phyloP scores from a whole-genome alignment of 495 filamentous ascomycete genomes.

The Melanomma pulvis-pyrius region DNA sequence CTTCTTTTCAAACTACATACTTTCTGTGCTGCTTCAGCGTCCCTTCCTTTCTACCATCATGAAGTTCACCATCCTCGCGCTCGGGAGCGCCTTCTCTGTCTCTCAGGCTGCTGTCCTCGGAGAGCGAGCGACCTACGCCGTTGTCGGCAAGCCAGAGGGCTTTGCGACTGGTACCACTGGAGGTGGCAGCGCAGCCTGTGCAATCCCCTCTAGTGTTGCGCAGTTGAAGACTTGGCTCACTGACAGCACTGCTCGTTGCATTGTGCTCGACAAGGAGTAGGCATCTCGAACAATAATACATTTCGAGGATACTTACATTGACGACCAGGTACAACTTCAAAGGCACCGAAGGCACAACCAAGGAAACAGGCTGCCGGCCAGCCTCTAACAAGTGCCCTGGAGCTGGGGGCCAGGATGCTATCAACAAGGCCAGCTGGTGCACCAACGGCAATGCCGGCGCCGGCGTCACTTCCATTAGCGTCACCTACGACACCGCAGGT shows the following conservation, averaged over 20 bases:
- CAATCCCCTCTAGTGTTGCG: background rate
- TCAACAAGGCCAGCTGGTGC: slow-evolving; percentile 57
- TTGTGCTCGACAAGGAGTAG: slow-evolving; percentile 13
- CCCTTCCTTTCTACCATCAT: slow-evolving; percentile 3
- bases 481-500: slow-evolving; percentile 55
- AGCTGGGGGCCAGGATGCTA: slow-evolving; percentile 55
- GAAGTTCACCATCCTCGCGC: slow-evolving; percentile 10
- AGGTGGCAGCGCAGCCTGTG: slow-evolving; percentile 14
- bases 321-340: slow-evolving; percentile 49
- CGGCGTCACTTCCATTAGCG: slow-evolving; percentile 26
- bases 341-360: slow-evolving; percentile 50
- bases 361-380: slow-evolving; percentile 48
- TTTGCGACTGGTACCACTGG: slow-evolving; percentile 16
- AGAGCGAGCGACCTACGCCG: slow-evolving; percentile 8
- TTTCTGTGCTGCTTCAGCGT: background rate
- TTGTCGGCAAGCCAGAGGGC: slow-evolving; percentile 15
- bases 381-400: slow-evolving; percentile 46
- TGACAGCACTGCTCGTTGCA: slow-evolving; percentile 13
- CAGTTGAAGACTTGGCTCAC: slow-evolving; percentile 22
- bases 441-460: slow-evolving; percentile 29
- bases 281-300: no score
- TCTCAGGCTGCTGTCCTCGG: slow-evolving; percentile 2
- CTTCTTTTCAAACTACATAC: background rate
- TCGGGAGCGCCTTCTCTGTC: slow-evolving; percentile 5
- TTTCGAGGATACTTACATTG: no score